Conservation (phyloP, 208 protist species). For the Leishmania guyanensis region DNA sequence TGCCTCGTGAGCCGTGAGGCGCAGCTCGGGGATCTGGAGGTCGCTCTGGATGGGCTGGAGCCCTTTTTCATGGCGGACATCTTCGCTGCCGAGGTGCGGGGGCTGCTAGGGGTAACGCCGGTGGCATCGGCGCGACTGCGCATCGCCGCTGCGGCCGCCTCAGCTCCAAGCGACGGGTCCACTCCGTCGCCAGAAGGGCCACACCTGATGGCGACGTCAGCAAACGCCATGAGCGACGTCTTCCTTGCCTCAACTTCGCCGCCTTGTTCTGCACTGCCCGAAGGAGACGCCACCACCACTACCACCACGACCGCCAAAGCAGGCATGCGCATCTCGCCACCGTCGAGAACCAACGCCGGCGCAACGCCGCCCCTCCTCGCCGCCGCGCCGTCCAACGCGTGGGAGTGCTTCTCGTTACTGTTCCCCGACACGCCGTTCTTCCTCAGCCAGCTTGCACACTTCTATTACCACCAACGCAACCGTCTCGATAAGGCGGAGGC, state of each 20-base stretch:
- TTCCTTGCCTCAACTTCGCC: not conserved
- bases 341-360: constrained; percentile 1
- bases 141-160: constrained; percentile 11
- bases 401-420: constrained; percentile 56
- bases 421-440: constrained; percentile 82
- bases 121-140: constrained; percentile 29
- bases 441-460: constrained; percentile 80
- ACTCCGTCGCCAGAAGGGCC: not conserved
- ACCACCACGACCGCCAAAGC: not conserved
- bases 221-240: constrained; percentile 1
- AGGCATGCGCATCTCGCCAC: not conserved
- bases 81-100: constrained; percentile 65
- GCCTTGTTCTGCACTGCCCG: not conserved
- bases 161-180: not conserved
- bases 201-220: constrained; percentile 5
- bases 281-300: not conserved
- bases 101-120: constrained; percentile 64
- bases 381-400: constrained; percentile 45
- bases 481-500: constrained; percentile 77
- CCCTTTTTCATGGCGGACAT: constrained; percentile 72
- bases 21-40: constrained; percentile 72
- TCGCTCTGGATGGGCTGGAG: constrained; percentile 32
- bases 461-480: constrained; percentile 88
- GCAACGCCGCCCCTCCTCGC: not conserved
- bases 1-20: constrained; percentile 65